These are phyloP conservation scores for Ceratocystis papillata DNA, from an alignment of 2,329 filamentous ascomycete genomes.

Conservation along the genomic window DNA sequence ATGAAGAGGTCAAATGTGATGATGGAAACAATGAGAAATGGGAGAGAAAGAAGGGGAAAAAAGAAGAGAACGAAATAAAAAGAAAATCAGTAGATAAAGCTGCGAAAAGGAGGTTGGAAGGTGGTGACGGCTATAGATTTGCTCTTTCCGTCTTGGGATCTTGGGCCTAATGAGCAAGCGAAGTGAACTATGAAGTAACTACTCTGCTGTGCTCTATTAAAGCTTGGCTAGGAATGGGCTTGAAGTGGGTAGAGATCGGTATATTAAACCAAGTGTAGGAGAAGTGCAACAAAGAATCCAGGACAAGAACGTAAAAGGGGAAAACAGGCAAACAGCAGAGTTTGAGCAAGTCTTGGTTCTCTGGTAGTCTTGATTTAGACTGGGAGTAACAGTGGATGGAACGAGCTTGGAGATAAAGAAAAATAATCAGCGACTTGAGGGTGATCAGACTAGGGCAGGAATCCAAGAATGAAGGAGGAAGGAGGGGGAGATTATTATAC, in stretches of 20 bases:
- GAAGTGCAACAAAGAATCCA: background rate
- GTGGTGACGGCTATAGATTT: conserved; percentile 12
- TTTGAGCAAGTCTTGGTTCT: background rate
- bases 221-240: background rate
- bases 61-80: background rate
- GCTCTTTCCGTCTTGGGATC: conserved; percentile 11
- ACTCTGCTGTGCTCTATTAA: background rate
- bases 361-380: background rate
- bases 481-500: conserved; percentile 8
- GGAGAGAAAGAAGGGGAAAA: background rate
- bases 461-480: background rate
- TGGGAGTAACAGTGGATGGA: background rate
- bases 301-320: background rate
- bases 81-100: background rate
- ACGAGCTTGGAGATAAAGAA: background rate
- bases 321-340: background rate
- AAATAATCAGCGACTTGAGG: background rate
- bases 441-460: background rate
- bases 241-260: background rate
- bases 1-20: conserved; percentile 11
- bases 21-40: background rate
- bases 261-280: too few species aligned
- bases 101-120: conserved; percentile 17
- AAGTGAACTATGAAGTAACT: conserved; percentile 3
- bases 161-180: conserved; percentile 10